Percentiles rank a stretch among this genome's conserved stretches.
These are phyloP conservation scores for Paramecium caudatum DNA, from an alignment of 73 alveolate species.

Conservation along the genomic window DNA sequence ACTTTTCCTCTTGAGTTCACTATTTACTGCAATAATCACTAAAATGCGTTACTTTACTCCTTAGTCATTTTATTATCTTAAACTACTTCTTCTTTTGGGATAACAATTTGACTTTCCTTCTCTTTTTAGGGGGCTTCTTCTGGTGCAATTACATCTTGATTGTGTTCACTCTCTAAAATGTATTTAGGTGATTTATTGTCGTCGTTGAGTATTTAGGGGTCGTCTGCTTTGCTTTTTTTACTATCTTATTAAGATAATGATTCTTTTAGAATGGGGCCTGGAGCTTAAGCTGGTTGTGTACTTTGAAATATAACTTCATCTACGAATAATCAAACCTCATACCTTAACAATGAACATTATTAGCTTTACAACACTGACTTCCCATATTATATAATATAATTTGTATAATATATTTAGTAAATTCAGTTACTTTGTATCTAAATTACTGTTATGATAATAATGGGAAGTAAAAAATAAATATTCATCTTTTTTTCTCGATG, in stretches of 20 bases:
- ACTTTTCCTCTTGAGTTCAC: neutral
- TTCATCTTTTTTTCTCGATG: too few relatives aligned
- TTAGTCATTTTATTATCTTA: neutral
- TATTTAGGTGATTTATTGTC: neutral
- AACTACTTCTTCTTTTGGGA: neutral
- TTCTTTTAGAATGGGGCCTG: slow-evolving; percentile 6
- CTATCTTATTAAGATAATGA: slow-evolving; percentile 43
- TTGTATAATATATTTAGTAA: too few relatives aligned
- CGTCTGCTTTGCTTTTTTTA: slow-evolving; percentile 40
- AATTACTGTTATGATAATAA: too few relatives aligned
- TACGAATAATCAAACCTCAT: neutral
- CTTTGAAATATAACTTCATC: slow-evolving; percentile 28
- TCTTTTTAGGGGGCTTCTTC: neutral
- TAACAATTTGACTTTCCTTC: neutral
- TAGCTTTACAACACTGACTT: slow-evolving; percentile 58
- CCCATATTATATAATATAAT: slow-evolving; percentile 55
- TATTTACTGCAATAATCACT: neutral
- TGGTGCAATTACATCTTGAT: neutral
- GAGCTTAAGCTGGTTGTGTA: slow-evolving; percentile 24
- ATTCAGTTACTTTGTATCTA: neutral
- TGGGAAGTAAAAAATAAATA: too few relatives aligned
- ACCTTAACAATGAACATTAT: slow-evolving; percentile 40
- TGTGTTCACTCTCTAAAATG: slow-evolving; percentile 14
- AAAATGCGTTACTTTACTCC: neutral
- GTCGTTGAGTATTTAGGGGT: neutral